Conservation (phyloP, 179 eudicot genomes). For the Gypsophila paniculata region DNA sequence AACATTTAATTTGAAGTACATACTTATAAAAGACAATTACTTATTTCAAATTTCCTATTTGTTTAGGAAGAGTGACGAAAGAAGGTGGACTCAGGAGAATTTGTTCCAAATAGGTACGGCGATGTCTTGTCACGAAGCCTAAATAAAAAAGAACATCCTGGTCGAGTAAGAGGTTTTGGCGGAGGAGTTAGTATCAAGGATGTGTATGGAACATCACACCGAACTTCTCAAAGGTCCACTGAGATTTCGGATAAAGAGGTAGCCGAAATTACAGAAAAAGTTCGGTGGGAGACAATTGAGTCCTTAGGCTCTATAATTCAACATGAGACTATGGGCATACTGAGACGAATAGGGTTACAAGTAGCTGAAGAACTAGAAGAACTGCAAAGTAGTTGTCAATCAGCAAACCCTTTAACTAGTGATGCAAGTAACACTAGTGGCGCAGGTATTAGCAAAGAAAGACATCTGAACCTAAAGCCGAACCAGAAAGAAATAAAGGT, state of each 20-base stretch:
- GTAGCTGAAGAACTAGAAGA: not conserved
- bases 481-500: not conserved
- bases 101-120: not conserved
- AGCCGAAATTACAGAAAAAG: not conserved
- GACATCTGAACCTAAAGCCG: not conserved
- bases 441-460: not conserved
- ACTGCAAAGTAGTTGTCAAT: not conserved
- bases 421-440: not conserved
- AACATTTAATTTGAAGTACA: no score
- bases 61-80: slow-evolving; percentile 5
- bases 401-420: not conserved
- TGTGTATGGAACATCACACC: slow-evolving; percentile 1
- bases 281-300: not conserved
- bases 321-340: not conserved
- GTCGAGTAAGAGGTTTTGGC: slow-evolving; percentile 7
- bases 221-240: not conserved
- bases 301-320: not conserved
- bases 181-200: slow-evolving; percentile 11
- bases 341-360: not conserved
- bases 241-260: not conserved
- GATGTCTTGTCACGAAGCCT: not conserved
- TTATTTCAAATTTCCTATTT: not conserved
- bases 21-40: no score
- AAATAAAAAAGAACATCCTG: not conserved
- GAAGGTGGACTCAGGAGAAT: not conserved